Conservation (phyloP, 768 basidiomycete genomes). For the Boletus fagicola region DNA sequence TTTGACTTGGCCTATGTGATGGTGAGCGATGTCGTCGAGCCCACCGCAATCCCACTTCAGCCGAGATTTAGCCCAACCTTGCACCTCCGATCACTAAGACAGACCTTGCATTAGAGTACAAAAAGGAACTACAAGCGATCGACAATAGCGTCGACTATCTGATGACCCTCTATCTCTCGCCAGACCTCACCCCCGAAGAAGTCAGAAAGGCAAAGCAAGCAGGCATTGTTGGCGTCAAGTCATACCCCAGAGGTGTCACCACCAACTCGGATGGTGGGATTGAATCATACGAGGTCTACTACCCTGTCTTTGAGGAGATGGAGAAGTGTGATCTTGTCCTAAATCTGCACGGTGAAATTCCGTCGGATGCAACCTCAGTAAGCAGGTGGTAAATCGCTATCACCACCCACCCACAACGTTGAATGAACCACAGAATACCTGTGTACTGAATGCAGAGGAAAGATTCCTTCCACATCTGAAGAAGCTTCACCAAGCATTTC, state of each 20-base stretch:
- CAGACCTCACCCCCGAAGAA: constrained; percentile 86
- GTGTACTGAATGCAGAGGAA: constrained; percentile 90
- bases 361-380: constrained; percentile 70
- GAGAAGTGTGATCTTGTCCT: constrained; percentile 91
- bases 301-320: constrained; percentile 92
- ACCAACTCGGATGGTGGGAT: constrained; percentile 97
- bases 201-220: constrained; percentile 83
- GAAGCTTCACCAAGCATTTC: constrained; percentile 80
- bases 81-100: constrained; percentile 85
- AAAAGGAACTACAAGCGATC: constrained; percentile 66
- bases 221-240: constrained; percentile 90
- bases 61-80: constrained; percentile 74
- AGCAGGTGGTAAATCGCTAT: constrained; percentile 21
- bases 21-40: constrained; percentile 47
- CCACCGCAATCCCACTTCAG: constrained; percentile 11
- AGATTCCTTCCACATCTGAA: constrained; percentile 85
- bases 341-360: constrained; percentile 96
- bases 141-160: constrained; percentile 82
- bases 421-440: constrained; percentile 61
- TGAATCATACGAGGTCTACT: constrained; percentile 92
- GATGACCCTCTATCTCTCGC: constrained; percentile 96
- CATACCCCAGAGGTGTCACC: constrained; percentile 95
- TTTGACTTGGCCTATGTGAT: constrained; percentile 94
- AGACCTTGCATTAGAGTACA: constrained; percentile 78
- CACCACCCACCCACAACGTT: neutral